Evolutionary conservation across 2,329 filamentous ascomycete species (phyloP).

Genomic region (Epichloe hybrida): DNA sequence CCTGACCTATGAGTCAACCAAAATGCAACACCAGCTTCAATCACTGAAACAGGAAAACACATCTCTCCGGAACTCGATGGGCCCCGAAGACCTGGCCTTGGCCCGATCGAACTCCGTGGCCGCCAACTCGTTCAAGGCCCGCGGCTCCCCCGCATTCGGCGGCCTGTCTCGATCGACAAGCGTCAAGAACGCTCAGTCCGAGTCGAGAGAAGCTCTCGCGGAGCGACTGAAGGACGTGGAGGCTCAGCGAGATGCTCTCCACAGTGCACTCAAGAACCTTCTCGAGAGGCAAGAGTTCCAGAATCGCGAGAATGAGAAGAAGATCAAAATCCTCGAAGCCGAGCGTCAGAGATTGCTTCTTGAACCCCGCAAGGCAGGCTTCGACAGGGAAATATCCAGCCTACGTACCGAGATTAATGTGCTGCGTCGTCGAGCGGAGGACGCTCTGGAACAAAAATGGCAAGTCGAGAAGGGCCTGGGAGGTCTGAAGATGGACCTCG

Average conservation of each 20-base stretch:
- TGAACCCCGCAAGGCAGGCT: conserved; percentile 59
- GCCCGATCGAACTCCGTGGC: conserved; percentile 56
- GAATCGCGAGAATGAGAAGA: conserved; percentile 71
- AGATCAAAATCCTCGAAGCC: conserved; percentile 58
- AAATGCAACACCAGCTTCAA: conserved; percentile 77
- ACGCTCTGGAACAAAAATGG: conserved; percentile 91
- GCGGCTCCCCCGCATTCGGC: conserved; percentile 22
- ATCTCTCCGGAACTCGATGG: conserved; percentile 32
- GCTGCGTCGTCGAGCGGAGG: conserved; percentile 76
- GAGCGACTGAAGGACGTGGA: conserved; percentile 87
- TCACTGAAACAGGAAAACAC: conserved; percentile 54
- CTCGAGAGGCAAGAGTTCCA: conserved; percentile 78
- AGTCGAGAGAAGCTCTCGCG: conserved; percentile 55
- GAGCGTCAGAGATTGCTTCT: conserved; percentile 65
- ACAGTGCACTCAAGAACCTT: conserved; percentile 72
- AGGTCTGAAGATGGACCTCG: conserved; percentile 90
- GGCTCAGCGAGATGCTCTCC: conserved; percentile 82
- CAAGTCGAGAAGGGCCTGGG: conserved; percentile 82
- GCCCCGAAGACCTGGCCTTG: conserved; percentile 20
- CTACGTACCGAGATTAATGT: conserved; percentile 75
- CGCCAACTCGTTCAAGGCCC: conserved; percentile 31
- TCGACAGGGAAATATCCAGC: conserved; percentile 68
- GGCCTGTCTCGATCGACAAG: conserved; percentile 47
- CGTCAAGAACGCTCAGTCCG: conserved; percentile 33
- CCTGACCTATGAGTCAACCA: conserved; percentile 65